Conservation (phyloP, 169 alveolate species). For the Besnoitia besnoiti region DNA sequence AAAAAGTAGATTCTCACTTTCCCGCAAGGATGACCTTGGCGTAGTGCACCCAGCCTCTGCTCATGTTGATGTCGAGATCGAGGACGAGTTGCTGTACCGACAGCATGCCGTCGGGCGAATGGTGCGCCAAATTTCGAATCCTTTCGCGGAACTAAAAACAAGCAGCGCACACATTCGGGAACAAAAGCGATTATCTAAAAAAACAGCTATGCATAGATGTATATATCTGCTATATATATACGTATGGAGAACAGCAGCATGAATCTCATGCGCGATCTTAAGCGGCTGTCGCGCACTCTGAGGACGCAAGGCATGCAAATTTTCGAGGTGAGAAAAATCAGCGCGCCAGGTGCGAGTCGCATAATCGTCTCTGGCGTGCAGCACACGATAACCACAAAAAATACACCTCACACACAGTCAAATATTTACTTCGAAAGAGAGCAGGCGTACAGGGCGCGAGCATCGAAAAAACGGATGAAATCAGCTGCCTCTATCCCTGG, state of each 20-base stretch:
- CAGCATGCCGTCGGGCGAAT: conserved; percentile 9
- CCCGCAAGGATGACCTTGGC: conserved; percentile 19
- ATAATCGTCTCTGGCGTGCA: no score
- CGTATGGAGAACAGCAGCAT: background rate
- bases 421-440: no score
- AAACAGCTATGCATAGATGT: background rate
- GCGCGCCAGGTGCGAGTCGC: no score
- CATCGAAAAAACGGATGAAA: background rate
- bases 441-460: no score
- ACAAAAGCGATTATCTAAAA: background rate
- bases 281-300: no score
- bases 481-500: background rate
- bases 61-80: conserved; percentile 44
- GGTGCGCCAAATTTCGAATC: conserved; percentile 12
- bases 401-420: no score
- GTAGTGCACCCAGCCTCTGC: conserved; percentile 49
- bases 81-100: conserved; percentile 44
- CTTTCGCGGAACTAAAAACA: conserved; percentile 3
- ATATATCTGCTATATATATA: background rate
- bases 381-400: no score
- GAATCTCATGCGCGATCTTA: no score
- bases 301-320: no score
- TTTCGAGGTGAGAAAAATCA: no score
- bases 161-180: background rate
- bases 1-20: background rate